phyloP scores from a whole-genome alignment of 331 rosid genomes.

The Saraca asoca region DNA sequence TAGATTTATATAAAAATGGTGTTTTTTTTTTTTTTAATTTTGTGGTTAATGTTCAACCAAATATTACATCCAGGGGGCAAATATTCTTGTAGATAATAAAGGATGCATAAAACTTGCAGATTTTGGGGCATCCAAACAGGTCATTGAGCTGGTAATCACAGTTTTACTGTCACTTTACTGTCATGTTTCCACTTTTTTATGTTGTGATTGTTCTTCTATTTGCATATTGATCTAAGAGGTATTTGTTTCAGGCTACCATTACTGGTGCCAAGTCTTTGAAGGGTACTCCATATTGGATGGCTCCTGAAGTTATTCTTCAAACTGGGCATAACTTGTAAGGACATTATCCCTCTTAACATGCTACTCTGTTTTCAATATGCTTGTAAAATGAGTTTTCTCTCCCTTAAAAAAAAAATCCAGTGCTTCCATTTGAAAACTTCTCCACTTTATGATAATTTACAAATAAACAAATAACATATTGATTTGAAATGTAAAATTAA shows the following conservation, averaged over 20 bases:
- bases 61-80: constrained; percentile 79
- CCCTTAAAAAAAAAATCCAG: neutral
- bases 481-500: neutral
- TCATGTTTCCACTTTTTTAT: constrained; percentile 17
- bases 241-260: constrained; percentile 79
- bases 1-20: constrained; percentile 15
- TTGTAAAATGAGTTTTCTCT: neutral
- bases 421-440: no score
- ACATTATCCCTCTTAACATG: constrained; percentile 37
- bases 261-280: constrained; percentile 99
- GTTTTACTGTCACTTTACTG: constrained; percentile 31
- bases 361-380: constrained; percentile 32
- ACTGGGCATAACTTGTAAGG: constrained; percentile 99
- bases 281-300: constrained; percentile 99
- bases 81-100: constrained; percentile 97
- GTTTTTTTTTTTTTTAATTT: constrained; percentile 29
- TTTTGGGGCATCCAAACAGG: constrained; percentile 99
- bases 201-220: constrained; percentile 30
- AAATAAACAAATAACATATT: neutral
- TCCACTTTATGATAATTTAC: neutral
- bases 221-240: constrained; percentile 35
- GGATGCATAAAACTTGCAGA: constrained; percentile 99
- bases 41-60: constrained; percentile 23
- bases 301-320: constrained; percentile 99
- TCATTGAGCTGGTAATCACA: constrained; percentile 84